Conservation (phyloP, 306 rosid species). For the Fragaria iinumae region DNA sequence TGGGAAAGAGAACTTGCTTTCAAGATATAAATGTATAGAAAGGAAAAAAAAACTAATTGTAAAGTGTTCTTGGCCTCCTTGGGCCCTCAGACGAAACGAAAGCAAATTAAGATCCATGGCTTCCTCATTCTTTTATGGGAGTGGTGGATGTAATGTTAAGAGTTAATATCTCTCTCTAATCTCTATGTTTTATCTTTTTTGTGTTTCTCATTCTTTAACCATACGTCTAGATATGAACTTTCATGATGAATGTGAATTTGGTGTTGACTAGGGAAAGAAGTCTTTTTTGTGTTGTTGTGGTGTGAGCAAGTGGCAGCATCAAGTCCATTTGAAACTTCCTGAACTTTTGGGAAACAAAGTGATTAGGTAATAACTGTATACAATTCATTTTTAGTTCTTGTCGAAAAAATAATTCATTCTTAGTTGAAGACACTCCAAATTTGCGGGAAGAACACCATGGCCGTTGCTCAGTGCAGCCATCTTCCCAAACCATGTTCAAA, state of each 20-base stretch:
- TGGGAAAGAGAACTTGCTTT: conserved; percentile 63
- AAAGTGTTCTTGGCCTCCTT: not conserved
- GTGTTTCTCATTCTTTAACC: not conserved
- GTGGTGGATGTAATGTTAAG: not conserved
- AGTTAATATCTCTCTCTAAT: not conserved
- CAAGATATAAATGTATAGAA: conserved; percentile 28
- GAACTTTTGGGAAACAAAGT: not conserved
- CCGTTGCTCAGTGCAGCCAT: conserved; percentile 45
- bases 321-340: conserved; percentile 20
- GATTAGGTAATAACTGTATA: not conserved
- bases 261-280: not conserved
- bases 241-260: not conserved
- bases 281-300: conserved; percentile 13
- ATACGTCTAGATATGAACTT: not conserved
- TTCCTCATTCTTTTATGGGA: not conserved
- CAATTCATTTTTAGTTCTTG: not conserved
- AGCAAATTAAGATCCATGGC: not conserved
- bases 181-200: not conserved
- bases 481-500: conserved; percentile 35
- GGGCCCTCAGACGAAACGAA: conserved; percentile 4
- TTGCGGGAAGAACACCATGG: conserved; percentile 48
- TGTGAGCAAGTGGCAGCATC: conserved; percentile 36
- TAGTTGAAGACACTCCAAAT: not conserved
- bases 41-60: not conserved
- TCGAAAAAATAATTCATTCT: not conserved